A percentile compares a stretch with the other conserved stretches of the same genome.
Evolutionary conservation across 306 rosid genomes (phyloP).

Genomic region (Casuarina glauca): DNA sequence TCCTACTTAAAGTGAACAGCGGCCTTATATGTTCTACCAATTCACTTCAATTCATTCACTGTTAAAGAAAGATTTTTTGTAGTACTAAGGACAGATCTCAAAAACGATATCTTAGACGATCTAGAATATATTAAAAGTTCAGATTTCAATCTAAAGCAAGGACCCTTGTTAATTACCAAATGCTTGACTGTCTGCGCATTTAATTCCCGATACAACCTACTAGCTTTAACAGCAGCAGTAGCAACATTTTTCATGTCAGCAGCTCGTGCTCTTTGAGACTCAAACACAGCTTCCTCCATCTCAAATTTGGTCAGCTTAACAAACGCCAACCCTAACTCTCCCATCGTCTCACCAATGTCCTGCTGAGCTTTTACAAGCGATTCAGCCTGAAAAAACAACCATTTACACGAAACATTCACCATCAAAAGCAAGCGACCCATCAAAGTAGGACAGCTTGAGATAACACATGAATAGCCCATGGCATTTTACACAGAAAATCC

Average conservation of each 20-base stretch:
- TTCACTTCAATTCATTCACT: neutral
- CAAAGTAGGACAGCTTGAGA: neutral
- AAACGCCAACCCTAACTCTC: slow-evolving; percentile 86
- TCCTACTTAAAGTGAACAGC: neutral
- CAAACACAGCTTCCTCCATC: slow-evolving; percentile 68
- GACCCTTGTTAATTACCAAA: slow-evolving; percentile 48
- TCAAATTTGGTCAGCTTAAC: slow-evolving; percentile 88
- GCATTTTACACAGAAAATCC: neutral
- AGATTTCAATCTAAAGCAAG: neutral
- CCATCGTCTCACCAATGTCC: slow-evolving; percentile 94
- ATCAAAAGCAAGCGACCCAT: neutral
- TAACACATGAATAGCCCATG: neutral
- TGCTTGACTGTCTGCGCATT: slow-evolving; percentile 93
- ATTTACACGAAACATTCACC: neutral
- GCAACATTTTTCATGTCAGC: slow-evolving; percentile 79
- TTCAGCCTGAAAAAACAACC: slow-evolving; percentile 70
- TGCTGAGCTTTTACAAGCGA: slow-evolving; percentile 92
- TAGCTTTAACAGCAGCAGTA: slow-evolving; percentile 89
- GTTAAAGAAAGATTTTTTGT: neutral
- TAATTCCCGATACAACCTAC: slow-evolving; percentile 88
- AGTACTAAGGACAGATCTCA: neutral
- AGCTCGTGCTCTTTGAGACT: slow-evolving; percentile 70
- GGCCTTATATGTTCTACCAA: neutral
- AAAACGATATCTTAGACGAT: neutral
- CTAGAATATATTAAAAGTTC: neutral